Evolutionary conservation across 1,284 basidiomycete species (phyloP), one percentile per base, ranked within the genome.

Genomic region (Cystobasidium pallidum): DNA sequence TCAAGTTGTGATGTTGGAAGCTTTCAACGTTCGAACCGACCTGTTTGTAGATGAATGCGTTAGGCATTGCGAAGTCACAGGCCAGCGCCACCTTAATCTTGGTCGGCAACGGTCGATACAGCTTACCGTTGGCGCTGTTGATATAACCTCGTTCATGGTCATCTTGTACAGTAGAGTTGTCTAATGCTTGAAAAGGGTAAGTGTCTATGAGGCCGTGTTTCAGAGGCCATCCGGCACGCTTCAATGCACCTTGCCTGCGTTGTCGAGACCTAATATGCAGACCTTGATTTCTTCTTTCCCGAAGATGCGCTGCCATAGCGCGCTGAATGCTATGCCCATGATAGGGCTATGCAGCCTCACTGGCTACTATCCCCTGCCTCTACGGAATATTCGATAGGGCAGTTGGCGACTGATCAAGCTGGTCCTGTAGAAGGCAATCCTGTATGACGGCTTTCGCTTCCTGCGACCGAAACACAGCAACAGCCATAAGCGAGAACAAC

Each of bases 101-200:
- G 88, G 43, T 89, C 83, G 43, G 93, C 86, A 0, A 91, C 91
- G 0, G 91, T 91, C 0, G 86, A 87, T 39, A 91, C 88, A 0
- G 91, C 82, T 1, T 89, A 92, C 84, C 94, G 95, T 76, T 94
- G 92, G 82, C 89, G 90, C 84, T 94, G 93, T 54, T 94, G 84
- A 77, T 94, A 84, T 0, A 91, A 94, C 92, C 93, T 78, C 70
- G 43, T 67, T 52, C 43, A 71, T 51, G 21, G 68, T 71, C 36
- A 66, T 54, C 43, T 43, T 58, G 49, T 68, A 74, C 36, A 75
- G 49, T 17, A 51, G 51, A 41, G 43, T 28, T 41, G 68, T 68
- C 57, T 58, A 66, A 49, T 45, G 61, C 41, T 47, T 61, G 7
- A 66, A 41, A 15, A 24, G 1, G 19, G 19, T n/a, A n/a, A n/a